Conservation (phyloP, 2,329 filamentous ascomycete genomes). For the Penicillium brevicompactum region DNA sequence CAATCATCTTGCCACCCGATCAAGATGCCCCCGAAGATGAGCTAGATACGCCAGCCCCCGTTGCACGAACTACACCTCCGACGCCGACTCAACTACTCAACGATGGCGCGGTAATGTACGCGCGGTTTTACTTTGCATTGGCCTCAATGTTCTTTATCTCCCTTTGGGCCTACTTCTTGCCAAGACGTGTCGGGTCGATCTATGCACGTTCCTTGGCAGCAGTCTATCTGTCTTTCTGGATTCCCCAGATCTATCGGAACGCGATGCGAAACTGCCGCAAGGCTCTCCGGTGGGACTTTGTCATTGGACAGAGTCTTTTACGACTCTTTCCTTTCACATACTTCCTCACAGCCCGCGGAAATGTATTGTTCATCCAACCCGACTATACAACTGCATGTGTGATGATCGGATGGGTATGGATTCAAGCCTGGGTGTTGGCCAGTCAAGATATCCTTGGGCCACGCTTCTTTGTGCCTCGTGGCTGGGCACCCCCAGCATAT, state of each 20-base stretch:
- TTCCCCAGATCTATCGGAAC: constrained; percentile 90
- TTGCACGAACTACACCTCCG: constrained; percentile 35
- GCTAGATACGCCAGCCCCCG: constrained; percentile 32
- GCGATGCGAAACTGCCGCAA: constrained; percentile 86
- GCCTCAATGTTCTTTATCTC: constrained; percentile 61
- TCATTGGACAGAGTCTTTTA: constrained; percentile 77
- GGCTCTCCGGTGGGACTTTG: constrained; percentile 88
- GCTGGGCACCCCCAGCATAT: constrained; percentile 69
- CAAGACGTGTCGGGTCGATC: constrained; percentile 52
- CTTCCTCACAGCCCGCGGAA: constrained; percentile 76
- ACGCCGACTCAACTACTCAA: constrained; percentile 40
- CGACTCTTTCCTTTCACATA: constrained; percentile 81
- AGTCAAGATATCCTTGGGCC: constrained; percentile 85
- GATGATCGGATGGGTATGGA: constrained; percentile 78
- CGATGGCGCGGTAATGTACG: constrained; percentile 62
- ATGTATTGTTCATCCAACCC: constrained; percentile 75
- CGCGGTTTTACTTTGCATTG: constrained; percentile 63
- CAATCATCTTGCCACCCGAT: constrained; percentile 62
- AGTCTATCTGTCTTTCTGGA: constrained; percentile 85
- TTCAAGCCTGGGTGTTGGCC: constrained; percentile 77
- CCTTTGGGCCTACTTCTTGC: constrained; percentile 61
- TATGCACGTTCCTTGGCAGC: constrained; percentile 68
- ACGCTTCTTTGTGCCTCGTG: constrained; percentile 76
- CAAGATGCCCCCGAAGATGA: constrained; percentile 53
- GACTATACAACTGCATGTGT: constrained; percentile 67